A percentile compares a stretch with the other conserved stretches of the same genome.
phyloP scores from a whole-genome alignment of 2,329 filamentous ascomycete genomes.

The Monilinia laxa region DNA sequence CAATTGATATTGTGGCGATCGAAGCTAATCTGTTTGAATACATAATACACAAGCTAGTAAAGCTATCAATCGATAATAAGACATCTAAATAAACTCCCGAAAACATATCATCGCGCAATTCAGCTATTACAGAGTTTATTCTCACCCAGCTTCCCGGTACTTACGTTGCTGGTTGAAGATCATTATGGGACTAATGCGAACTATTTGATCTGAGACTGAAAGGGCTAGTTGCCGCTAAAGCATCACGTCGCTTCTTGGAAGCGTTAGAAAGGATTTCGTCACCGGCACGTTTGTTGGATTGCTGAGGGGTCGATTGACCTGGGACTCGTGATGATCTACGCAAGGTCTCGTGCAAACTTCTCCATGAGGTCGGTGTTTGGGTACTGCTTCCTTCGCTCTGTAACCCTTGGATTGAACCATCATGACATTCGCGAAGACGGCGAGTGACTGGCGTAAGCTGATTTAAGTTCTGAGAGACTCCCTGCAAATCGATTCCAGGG shows the following conservation, averaged over 20 bases:
- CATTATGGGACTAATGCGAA: background rate
- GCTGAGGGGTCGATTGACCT: slow-evolving; percentile 5
- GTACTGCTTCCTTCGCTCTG: slow-evolving; percentile 18
- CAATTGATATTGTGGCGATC: background rate
- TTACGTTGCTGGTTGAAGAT: background rate
- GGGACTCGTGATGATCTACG: slow-evolving; percentile 7
- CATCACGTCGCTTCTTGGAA: slow-evolving; percentile 5
- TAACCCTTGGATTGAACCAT: background rate
- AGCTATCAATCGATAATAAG: slow-evolving; percentile 13
- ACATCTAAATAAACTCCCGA: background rate
- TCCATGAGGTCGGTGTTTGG: slow-evolving; percentile 18
- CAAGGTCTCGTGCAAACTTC: slow-evolving; percentile 6
- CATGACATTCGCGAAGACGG: background rate
- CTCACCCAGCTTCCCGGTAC: background rate
- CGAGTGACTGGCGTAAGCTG: slow-evolving; percentile 10
- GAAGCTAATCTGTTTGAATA: slow-evolving; percentile 12
- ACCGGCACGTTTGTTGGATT: slow-evolving; percentile 13
- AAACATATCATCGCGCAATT: background rate
- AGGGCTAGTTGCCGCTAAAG: slow-evolving; percentile 11
- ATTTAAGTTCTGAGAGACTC: background rate
- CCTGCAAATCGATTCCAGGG: background rate
- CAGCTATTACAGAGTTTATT: background rate
- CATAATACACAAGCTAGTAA: slow-evolving; percentile 11
- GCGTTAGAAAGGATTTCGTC: background rate
- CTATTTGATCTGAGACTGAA: slow-evolving; percentile 19